Conservation (phyloP, 345 rosid genomes). For the Corymbia maculata region DNA sequence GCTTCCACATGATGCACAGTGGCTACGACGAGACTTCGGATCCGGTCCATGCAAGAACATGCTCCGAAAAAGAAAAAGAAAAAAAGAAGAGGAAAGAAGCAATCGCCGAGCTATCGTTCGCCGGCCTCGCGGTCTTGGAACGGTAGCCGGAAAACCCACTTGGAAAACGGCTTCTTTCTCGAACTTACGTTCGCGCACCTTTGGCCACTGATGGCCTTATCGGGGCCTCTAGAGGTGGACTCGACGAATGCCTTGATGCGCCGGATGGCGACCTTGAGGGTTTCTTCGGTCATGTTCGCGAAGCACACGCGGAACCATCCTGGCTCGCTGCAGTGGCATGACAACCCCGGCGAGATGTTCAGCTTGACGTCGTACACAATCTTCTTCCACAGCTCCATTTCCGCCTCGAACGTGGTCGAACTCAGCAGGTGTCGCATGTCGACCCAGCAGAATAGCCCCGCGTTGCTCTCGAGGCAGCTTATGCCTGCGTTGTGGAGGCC, state of each 20-base stretch:
- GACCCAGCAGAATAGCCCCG: conserved; percentile 86
- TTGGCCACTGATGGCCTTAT: background rate
- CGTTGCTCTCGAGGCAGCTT: conserved; percentile 53
- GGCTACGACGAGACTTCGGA: background rate
- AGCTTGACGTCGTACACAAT: conserved; percentile 55
- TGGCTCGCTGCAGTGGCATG: conserved; percentile 82
- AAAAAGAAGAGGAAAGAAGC: background rate
- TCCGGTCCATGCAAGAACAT: background rate
- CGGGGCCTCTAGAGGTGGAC: background rate
- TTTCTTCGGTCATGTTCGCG: conserved; percentile 49
- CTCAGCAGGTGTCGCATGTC: conserved; percentile 64
- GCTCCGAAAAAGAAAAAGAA: background rate
- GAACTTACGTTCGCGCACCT: background rate
- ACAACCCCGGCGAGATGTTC: conserved; percentile 79
- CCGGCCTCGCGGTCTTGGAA: background rate
- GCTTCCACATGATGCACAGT: background rate
- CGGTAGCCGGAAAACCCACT: conserved; percentile 11
- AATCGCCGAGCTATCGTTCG: background rate
- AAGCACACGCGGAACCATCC: conserved; percentile 93
- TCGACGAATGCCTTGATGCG: conserved; percentile 37
- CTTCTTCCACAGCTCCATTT: conserved; percentile 60
- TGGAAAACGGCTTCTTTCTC: background rate
- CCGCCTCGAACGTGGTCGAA: conserved; percentile 53
- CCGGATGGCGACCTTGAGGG: conserved; percentile 38
- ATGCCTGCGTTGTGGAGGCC: conserved; percentile 57